Evolutionary conservation across 2,329 filamentous ascomycete species (phyloP), one percentile per base, ranked within the genome.

Genomic region (Fusarium nygamai): DNA sequence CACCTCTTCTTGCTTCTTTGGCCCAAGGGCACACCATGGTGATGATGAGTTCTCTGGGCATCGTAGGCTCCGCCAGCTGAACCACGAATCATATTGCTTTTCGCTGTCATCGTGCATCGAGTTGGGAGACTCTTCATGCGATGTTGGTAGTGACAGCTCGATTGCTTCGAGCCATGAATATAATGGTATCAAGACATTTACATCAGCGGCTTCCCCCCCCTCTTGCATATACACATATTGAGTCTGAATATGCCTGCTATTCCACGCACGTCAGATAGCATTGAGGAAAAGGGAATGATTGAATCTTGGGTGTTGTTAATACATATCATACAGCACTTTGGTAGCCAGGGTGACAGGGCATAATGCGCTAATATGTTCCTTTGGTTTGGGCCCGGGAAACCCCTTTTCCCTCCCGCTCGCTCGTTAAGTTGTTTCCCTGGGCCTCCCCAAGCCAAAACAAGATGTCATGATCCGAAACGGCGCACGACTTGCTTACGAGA

Each of bases 321-420:
- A 51, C 16, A 33, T 9, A 61, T 12, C 56, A 48, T 51, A 66
- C 59, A 63, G 64, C 34, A 36, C 36, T 51, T 56, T 39, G 62
- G 29, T 53, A 29, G 61, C 51, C 51, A 56, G 36, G 34, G 24
- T 58, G 64, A 67, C 64, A 72, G 69, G 66, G 66, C 74, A 61
- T 34, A 66, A 74, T 67, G 66, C 67, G 67, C 70, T 72, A 34
- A 51, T 20, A 63, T 64, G 47, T 67, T 29, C 65, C 57, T 69
- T 64, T 64, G 66, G 38, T 69, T 74, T 66, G 71, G 72, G 67
- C 50, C 64, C 67, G 67, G 75, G 65, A 72, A 68, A 54, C 61
- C 71, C 73, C 71, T 69, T 77, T 73, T 74, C 54, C 56, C 63
- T 77, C 72, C 68, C 68, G 69, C 64, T 61, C 64, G 60, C 64